Conservation (phyloP, 768 basidiomycete species). For the Amylocystis lapponica region DNA sequence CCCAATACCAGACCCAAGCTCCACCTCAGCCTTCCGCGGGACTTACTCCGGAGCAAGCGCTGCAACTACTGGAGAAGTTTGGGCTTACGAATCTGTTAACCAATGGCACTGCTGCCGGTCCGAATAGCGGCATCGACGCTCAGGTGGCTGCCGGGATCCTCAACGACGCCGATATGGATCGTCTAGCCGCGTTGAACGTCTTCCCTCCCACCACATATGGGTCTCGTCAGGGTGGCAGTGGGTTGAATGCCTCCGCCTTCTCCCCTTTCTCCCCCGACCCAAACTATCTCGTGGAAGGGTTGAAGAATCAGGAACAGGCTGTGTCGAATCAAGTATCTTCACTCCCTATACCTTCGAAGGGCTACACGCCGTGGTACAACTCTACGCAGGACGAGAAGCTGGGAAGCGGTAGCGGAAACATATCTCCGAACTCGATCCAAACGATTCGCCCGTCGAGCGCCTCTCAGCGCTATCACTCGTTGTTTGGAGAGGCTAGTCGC, state of each 20-base stretch:
- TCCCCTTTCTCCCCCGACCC: slow-evolving; percentile 81
- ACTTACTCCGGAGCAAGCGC: slow-evolving; percentile 27
- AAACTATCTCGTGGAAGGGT: slow-evolving; percentile 35
- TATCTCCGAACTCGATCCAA: slow-evolving; percentile 34
- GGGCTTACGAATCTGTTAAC: slow-evolving; percentile 21
- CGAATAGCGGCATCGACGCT: slow-evolving; percentile 6
- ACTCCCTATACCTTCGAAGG: slow-evolving; percentile 42
- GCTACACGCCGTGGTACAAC: slow-evolving; percentile 46
- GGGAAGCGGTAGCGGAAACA: slow-evolving; percentile 26
- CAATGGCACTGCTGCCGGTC: slow-evolving; percentile 8
- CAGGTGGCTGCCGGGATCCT: slow-evolving; percentile 15
- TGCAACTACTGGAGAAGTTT: slow-evolving; percentile 28
- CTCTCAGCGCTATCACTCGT: slow-evolving; percentile 39
- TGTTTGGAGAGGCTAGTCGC: slow-evolving; percentile 36
- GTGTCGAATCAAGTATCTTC: slow-evolving; percentile 25
- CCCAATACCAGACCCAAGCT: slow-evolving; percentile 20
- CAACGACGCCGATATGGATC: slow-evolving; percentile 14
- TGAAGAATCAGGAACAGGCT: slow-evolving; percentile 32
- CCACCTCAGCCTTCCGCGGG: slow-evolving; percentile 8
- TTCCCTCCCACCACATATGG: slow-evolving; percentile 15
- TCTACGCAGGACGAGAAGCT: slow-evolving; percentile 37
- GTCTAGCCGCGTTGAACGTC: slow-evolving; percentile 12
- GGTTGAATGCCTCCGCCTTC: slow-evolving; percentile 31
- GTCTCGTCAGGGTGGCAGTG: slow-evolving; percentile 7
- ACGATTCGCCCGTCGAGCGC: slow-evolving; percentile 35